A percentile compares a stretch with the other conserved stretches of the same genome.
Conservation (phyloP, 768 basidiomycete species). For the Chlorophyllum brunneum region DNA sequence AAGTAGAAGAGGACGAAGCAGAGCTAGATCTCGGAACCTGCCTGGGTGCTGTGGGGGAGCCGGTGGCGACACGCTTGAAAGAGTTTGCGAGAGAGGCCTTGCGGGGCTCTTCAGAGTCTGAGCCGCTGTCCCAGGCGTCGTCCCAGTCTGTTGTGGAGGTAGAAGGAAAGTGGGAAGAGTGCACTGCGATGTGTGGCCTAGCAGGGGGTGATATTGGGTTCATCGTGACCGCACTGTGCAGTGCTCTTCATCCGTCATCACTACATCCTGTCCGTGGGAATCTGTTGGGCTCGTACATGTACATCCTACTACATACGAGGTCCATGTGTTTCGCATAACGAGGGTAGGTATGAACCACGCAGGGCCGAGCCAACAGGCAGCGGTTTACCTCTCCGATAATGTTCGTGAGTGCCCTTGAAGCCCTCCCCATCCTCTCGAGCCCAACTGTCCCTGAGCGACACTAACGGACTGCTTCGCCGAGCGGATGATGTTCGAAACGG, state of each 20-base stretch:
- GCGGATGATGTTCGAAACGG: background rate
- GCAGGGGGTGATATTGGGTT: conserved; percentile 65
- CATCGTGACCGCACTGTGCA: conserved; percentile 26
- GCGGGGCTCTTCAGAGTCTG: conserved; percentile 68
- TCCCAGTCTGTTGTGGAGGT: conserved; percentile 35
- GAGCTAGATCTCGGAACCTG: conserved; percentile 45
- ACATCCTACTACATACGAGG: too few relatives aligned
- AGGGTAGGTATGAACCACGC: too few relatives aligned
- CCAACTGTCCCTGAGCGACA: background rate
- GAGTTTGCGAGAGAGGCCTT: conserved; percentile 39
- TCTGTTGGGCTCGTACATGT: conserved; percentile 3
- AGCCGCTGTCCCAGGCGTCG: conserved; percentile 83
- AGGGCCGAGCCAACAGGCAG: too few relatives aligned
- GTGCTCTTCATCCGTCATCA: background rate
- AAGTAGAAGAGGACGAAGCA: conserved; percentile 57
- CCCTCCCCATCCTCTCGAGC: background rate
- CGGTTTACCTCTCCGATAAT: too few relatives aligned
- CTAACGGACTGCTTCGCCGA: background rate
- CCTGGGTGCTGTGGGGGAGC: conserved; percentile 42
- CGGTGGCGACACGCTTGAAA: conserved; percentile 30
- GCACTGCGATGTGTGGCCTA: conserved; percentile 67
- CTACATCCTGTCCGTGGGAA: conserved; percentile 5
- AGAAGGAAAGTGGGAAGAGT: conserved; percentile 43
- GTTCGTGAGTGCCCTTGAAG: background rate
- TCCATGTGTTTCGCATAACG: too few relatives aligned